A percentile compares a stretch with the other conserved stretches of the same genome.
phyloP scores from a whole-genome alignment of 257 asterid species.

The Ballota nigra region DNA sequence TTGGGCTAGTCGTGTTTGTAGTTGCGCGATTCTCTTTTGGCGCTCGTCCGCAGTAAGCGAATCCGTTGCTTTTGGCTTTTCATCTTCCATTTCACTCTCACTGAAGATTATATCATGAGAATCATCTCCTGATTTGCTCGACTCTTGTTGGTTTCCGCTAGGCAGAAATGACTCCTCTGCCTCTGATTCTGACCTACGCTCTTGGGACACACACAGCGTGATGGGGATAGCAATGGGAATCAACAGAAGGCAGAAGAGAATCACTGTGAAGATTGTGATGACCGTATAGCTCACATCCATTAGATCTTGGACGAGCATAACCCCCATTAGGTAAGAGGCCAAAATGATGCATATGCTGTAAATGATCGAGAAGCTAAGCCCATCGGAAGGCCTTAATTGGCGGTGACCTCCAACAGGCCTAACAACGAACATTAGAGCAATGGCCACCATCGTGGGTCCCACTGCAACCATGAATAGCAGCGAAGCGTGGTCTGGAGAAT shows the following conservation, averaged over 20 bases:
- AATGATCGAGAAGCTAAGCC: slow-evolving; percentile 35
- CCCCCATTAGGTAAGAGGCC: slow-evolving; percentile 59
- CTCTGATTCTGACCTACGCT: slow-evolving; percentile 17
- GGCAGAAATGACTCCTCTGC: slow-evolving; percentile 44
- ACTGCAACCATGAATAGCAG: slow-evolving; percentile 62
- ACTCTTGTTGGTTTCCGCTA: slow-evolving; percentile 32
- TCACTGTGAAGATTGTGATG: slow-evolving; percentile 37
- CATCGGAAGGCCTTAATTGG: slow-evolving; percentile 46
- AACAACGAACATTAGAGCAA: slow-evolving; percentile 48
- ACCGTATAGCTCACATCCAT: slow-evolving; percentile 33
- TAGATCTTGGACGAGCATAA: slow-evolving; percentile 55
- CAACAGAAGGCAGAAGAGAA: slow-evolving; percentile 37
- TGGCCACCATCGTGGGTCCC: slow-evolving; percentile 56
- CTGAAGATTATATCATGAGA: slow-evolving; percentile 46
- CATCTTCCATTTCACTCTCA: slow-evolving; percentile 62
- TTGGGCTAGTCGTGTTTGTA: slow-evolving; percentile 49
- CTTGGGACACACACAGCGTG: slow-evolving; percentile 30
- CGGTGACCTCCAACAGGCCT: slow-evolving; percentile 64
- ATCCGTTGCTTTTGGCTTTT: slow-evolving; percentile 50
- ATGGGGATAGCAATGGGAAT: slow-evolving; percentile 45
- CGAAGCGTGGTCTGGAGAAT: slow-evolving; percentile 55
- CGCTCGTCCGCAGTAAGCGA: slow-evolving; percentile 48
- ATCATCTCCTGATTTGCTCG: slow-evolving; percentile 28
- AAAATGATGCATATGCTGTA: slow-evolving; percentile 45
- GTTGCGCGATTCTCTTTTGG: slow-evolving; percentile 53